Percentiles rank a stretch among this genome's conserved stretches.
Evolutionary conservation across 2,329 filamentous ascomycete genomes (phyloP).

Genomic region (Xylariaceae sp.): DNA sequence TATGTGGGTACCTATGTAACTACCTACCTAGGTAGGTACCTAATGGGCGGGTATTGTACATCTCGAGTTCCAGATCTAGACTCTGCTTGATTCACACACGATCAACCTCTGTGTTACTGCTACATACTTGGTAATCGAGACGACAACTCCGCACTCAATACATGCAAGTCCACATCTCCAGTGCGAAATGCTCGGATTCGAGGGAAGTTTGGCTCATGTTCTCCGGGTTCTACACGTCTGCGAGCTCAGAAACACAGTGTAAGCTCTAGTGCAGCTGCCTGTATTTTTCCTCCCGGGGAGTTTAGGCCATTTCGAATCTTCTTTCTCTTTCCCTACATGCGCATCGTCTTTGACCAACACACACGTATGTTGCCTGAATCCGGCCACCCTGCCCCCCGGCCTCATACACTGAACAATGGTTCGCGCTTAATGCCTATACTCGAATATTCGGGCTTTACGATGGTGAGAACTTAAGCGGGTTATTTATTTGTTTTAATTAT

Average conservation of each 20-base stretch:
- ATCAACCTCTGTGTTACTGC: background rate
- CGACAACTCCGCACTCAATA: background rate
- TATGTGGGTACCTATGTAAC: too few species aligned
- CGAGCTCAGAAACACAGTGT: background rate
- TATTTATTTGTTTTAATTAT: background rate
- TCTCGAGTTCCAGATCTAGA: too few species aligned
- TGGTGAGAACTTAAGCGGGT: conserved; percentile 19
- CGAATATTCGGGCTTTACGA: conserved; percentile 10
- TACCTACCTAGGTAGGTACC: too few species aligned
- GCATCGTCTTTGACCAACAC: conserved; percentile 12
- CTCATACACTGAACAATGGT: conserved; percentile 8
- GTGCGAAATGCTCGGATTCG: background rate
- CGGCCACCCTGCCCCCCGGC: background rate
- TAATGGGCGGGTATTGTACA: too few species aligned
- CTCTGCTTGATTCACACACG: too few species aligned
- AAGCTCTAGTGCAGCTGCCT: background rate
- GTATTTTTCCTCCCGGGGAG: background rate
- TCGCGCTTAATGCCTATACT: conserved; percentile 4
- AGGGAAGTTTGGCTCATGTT: background rate
- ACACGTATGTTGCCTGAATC: conserved; percentile 1
- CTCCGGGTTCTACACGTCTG: background rate
- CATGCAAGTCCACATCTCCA: background rate
- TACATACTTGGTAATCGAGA: too few species aligned
- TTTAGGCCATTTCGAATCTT: conserved; percentile 3
- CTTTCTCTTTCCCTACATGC: conserved; percentile 7